Percentiles rank a stretch among this genome's conserved stretches.
Conservation (phyloP, 2,329 filamentous ascomycete species). For the Orbilia javanica region DNA sequence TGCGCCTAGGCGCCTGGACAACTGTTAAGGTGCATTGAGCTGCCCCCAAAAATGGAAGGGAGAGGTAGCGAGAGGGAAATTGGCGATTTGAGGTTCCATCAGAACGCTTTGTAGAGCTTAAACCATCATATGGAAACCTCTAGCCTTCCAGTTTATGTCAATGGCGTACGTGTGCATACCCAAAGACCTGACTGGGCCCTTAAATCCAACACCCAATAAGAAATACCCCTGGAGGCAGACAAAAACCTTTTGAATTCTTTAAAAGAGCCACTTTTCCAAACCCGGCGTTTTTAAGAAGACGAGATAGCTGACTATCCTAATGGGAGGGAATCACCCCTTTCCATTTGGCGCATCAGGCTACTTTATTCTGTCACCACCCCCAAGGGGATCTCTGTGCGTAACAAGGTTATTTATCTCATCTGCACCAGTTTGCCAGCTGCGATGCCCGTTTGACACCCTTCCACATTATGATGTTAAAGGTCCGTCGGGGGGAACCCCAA, state of each 20-base stretch:
- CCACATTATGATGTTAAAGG: not conserved
- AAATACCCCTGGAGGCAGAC: not conserved
- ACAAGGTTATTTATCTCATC: not conserved
- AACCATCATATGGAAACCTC: no score
- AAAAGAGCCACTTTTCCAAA: not conserved
- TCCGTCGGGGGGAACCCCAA: not conserved
- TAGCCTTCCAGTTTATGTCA: not conserved
- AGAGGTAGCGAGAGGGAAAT: no score
- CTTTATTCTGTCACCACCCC: not conserved
- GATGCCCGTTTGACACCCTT: not conserved
- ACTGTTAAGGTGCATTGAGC: no score
- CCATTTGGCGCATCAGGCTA: not conserved
- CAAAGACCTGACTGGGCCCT: not conserved
- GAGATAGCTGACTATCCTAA: not conserved
- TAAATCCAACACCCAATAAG: no score
- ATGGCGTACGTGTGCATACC: not conserved
- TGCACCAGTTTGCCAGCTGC: not conserved
- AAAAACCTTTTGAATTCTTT: not conserved
- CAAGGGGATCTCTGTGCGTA: not conserved
- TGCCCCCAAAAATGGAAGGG: no score
- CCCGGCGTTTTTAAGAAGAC: not conserved
- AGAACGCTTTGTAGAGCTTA: no score
- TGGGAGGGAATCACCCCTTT: not conserved
- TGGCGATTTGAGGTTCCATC: no score
- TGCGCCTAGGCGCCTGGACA: no score